Evolutionary conservation across 83 land plant genomes (phyloP), one percentile per base, ranked within the genome.

Genomic region (Picea abies): DNA sequence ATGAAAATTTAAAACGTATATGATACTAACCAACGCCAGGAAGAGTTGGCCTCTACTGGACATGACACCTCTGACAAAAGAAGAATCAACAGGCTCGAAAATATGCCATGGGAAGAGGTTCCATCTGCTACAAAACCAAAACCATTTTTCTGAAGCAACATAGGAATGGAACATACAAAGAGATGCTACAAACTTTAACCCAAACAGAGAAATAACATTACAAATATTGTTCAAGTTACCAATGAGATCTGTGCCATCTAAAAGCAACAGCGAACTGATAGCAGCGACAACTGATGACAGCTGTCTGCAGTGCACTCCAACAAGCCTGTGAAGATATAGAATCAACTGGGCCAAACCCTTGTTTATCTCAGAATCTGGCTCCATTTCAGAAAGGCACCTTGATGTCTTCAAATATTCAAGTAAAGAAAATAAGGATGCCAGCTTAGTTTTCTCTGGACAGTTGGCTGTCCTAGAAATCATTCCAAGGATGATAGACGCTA

Each of bases 1-100:
- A 58, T 25, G 29, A 78, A 78, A 16, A 56, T 60, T 49, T 23
- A 23, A 39, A 23, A 71, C 20, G 39, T 44, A 56, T 56, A 22
- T 5, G 23, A 60, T 20, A 9, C 77, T 84, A 87, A 92, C 94
- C 94, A 90, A 87, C 94, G 83, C 94, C 94, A 92, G 3, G 84
- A 71, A 56, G 88, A 85, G 84, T 87, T 85, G 67, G 83, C 82
- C 83, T 92, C 94, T 62, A 73, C 70, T 9, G 94, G 94, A 23
- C 84, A 80, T n/a, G 79, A 75, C 79, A 92, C 89, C 83, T 80
- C 83, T 47, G 87, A 87, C 41, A 84, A 81, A 0, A 87, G 76
- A 2, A 77, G 35, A 65, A 76, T 73, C 23, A 86, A 32, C 58
- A 44, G 29, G 69, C 12, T 67, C 67, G 79, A 60, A 4, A 15